A percentile compares a stretch with the other conserved stretches of the same genome.
Conservation (phyloP, 768 basidiomycete genomes). For the Aureoboletus auriporus region DNA sequence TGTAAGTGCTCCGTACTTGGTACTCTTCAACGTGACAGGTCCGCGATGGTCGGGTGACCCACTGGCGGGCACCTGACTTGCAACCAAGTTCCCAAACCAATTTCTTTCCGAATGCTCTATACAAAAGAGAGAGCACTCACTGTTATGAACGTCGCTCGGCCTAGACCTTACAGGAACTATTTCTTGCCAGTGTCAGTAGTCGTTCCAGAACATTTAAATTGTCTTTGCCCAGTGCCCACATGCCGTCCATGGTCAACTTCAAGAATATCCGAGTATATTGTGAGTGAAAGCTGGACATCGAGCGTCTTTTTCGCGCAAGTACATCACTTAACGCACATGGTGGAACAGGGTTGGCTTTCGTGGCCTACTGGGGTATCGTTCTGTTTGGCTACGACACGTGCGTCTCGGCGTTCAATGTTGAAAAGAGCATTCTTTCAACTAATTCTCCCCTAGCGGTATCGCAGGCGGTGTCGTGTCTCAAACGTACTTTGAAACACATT, state of each 20-base stretch:
- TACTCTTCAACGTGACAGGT: no score
- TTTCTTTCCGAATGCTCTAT: no score
- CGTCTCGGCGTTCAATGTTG: constrained; percentile 16
- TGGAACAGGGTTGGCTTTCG: constrained; percentile 60
- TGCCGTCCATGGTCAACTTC: constrained; percentile 10
- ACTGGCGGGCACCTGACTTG: no score
- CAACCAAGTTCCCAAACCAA: no score
- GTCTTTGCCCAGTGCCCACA: background rate
- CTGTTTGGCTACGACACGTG: constrained; percentile 80
- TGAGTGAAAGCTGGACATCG: constrained; percentile 25
- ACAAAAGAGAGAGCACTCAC: no score
- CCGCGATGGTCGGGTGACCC: no score
- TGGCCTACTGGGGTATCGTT: constrained; percentile 77
- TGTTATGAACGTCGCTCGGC: no score
- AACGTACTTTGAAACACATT: constrained; percentile 55
- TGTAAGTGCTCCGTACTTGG: no score
- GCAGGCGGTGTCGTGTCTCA: constrained; percentile 68
- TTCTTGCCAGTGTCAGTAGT: no score
- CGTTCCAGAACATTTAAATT: no score
- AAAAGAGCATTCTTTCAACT: background rate
- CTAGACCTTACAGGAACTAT: no score
- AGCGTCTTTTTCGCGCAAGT: no score
- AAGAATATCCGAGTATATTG: constrained; percentile 68
- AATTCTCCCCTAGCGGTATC: constrained; percentile 43
- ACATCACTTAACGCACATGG: background rate